Conservation (phyloP, 1,139 yeast genomes). For the Eremothecium gossypii region DNA sequence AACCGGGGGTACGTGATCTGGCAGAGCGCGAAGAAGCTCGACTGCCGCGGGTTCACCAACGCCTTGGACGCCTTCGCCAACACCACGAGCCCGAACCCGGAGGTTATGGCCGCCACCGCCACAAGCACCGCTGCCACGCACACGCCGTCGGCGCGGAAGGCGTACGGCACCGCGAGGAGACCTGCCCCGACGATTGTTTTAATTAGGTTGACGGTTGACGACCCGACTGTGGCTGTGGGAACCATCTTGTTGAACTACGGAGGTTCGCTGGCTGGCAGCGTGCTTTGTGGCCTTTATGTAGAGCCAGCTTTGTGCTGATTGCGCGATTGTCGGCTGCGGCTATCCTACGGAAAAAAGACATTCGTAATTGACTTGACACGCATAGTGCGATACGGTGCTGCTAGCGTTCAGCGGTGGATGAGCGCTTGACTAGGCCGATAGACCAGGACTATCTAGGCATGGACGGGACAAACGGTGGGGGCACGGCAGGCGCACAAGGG, state of each 20-base stretch:
- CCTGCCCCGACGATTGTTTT: conserved; percentile 89
- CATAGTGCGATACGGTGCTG: too few relatives aligned
- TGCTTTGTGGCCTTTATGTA: too few relatives aligned
- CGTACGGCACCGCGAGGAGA: conserved; percentile 83
- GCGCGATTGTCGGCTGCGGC: too few relatives aligned
- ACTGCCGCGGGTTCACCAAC: conserved; percentile 59
- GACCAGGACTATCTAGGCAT: too few relatives aligned
- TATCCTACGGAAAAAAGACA: too few relatives aligned
- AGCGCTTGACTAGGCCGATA: too few relatives aligned
- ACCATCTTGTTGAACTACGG: conserved; percentile 12
- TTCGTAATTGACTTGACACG: too few relatives aligned
- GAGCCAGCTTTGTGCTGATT: too few relatives aligned
- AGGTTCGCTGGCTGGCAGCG: too few relatives aligned
- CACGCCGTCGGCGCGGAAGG: conserved; percentile 79
- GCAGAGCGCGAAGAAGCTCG: conserved; percentile 81
- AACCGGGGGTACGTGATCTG: conserved; percentile 77
- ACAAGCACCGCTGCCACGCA: conserved; percentile 58
- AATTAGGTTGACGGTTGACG: conserved; percentile 51
- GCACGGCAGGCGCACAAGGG: too few relatives aligned
- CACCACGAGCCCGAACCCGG: conserved; percentile 71
- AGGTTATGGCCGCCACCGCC: conserved; percentile 63
- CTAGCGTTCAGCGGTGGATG: too few relatives aligned
- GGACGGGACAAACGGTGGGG: too few relatives aligned
- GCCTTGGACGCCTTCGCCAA: conserved; percentile 62
- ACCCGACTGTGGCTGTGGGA: conserved; percentile 28